Evolutionary conservation across 2,329 filamentous ascomycete species (phyloP).

Genomic region (Ascocoryne sarcoides): DNA sequence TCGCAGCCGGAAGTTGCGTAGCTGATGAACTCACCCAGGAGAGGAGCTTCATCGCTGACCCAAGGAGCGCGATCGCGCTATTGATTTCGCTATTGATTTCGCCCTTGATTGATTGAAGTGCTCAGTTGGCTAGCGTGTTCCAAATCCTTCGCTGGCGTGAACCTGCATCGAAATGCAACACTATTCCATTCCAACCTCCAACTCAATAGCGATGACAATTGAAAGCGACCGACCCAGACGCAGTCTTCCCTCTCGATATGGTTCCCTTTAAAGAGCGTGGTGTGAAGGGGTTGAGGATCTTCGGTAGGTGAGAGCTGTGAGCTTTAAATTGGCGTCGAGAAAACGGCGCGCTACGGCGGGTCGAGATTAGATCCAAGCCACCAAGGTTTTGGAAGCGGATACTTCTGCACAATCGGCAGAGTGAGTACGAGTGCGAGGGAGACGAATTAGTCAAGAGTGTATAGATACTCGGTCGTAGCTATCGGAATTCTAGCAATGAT

Average conservation of each 20-base stretch:
- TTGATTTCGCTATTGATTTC: too few species aligned
- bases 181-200: conserved; percentile 15
- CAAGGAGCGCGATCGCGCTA: conserved; percentile 9
- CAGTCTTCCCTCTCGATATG: background rate
- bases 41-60: conserved; percentile 26
- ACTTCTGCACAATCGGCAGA: background rate
- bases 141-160: conserved; percentile 7
- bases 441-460: too few species aligned
- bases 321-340: background rate
- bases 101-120: conserved; percentile 7
- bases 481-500: background rate
- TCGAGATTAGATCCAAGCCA: background rate
- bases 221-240: too few species aligned
- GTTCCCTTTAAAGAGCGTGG: conserved; percentile 7
- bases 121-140: conserved; percentile 10
- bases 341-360: too few species aligned
- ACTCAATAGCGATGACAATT: background rate
- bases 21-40: conserved; percentile 25
- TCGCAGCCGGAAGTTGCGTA: conserved; percentile 26
- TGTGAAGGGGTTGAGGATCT: background rate
- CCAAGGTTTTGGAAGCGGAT: background rate
- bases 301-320: background rate
- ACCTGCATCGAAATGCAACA: conserved; percentile 10
- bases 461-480: background rate
- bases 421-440: too few species aligned